Base-by-base conservation (phyloP, 2,329 filamentous ascomycete species). In the Penicillium polonicum region DNA sequence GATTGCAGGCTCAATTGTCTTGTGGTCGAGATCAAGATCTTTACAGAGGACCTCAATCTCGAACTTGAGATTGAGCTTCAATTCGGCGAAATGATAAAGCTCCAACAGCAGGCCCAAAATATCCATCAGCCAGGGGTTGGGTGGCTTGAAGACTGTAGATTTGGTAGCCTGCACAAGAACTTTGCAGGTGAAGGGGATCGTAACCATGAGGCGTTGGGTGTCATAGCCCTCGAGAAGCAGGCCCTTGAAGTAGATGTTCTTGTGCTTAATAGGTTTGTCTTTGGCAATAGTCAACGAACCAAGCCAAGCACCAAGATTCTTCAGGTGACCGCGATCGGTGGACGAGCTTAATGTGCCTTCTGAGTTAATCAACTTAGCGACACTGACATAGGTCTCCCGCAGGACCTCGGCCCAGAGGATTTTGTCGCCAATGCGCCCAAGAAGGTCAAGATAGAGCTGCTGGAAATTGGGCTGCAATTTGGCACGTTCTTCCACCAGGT, bases 401-500 rank as follows among this genome's bases (percentile, higher is more conserved):
- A 97, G 79, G n/a, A 97, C 88, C 72, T 97, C 92, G 2, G 86
- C 82, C 89, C 91, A 96, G 1, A 99, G 80, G 10, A 83, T 77
- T 69, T 85, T 89, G 71, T 94, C 87, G 65, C 90, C 85, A 65
- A 97, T 91, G 35, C 92, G 84, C 55, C 88, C 88, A 59, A 99
- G 84, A 51, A 99, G 84, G 67, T 96, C 90, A 49, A 97, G 83
- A 72, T 99, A 99, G 23, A 99, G 85, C 59, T 89, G 84, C 67
- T 99, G 94, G 70, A 95, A 97, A 74, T 99, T 99, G 6, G 93
- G 92, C 72, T 99, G 93, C 80, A 96, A 88, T 76, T 97, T 97
- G 33, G 93, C 95, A 45, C 95, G 91, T 72, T 97, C 91, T 70
- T 97, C 93, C 3, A 99, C 94, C 10, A 99, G 82, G 70, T 97